Base-by-base conservation (phyloP, 163 green algal species). In the Picocystis sp. region DNA sequence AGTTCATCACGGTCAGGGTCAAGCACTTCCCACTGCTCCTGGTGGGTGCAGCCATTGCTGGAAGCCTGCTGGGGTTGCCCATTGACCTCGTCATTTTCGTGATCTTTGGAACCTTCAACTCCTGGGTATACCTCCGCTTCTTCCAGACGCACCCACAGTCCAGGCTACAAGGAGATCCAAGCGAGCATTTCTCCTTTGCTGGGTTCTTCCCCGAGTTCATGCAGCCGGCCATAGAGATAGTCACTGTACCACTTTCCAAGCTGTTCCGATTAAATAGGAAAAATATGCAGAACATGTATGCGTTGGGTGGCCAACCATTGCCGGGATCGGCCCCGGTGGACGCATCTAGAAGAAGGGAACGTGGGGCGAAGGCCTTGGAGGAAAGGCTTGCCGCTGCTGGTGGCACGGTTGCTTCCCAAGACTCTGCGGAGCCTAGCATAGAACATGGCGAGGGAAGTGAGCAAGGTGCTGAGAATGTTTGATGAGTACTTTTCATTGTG, bases 51-150 rank as follows among this genome's bases (percentile, higher is more conserved):
- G 11, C 70, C 12, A 43, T 49, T 2, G 58, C 50, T 11, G 43
- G 58, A 0, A 25, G 74, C 0, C 11, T 69, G 11, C 2, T 68
- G 19, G 51, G 49, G 14, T 52, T 57, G 2, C 15, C 35, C 43
- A 17, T 78, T 2, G 50, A 57, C 19, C 57, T 55, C 2, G 33
- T 81, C 22, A 61, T 71, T 11, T 80, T 78, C 45, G 58, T 67
- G 1, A 9, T 72, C 0, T 66, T 61, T 33, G 81, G 75, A 21
- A 70, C 69, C 1, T 89, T 85, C 63, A 50, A 52, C 1, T 58
- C 69, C 19, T 93, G 83, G 83, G 15, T 88, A 14, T 93, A 93
- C 67, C 70, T 93, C 3, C 73, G 83, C 3, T 92, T 84, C 64
- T 79, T 87, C 47, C 81, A 91, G 55, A 50, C 53, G 19, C 75